Base-by-base conservation (phyloP, 176 grass and related monocot species). In the Tuctoria greenei region DNA sequence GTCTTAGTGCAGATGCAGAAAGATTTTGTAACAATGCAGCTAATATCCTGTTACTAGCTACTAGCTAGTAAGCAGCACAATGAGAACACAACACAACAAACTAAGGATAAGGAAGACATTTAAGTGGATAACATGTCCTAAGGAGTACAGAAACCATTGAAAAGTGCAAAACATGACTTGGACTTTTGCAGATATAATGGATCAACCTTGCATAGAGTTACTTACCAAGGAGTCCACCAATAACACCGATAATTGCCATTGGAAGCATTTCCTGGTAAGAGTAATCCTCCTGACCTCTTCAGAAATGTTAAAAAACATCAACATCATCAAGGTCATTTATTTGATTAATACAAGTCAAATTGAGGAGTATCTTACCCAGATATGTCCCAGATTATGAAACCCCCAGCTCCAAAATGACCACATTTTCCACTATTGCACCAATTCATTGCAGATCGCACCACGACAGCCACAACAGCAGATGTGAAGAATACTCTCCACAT, bases 401-500 rank as follows among this genome's bases (percentile, higher is more conserved):
- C 95, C 45, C 95, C 95, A 71, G 95, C 77, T 50, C 95, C 95
- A 86, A 98, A 98, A 92, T 98, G 95, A 70, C 95, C 95, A 71
- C 95, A 98, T 52, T 94, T 98, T 54, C 91, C 91, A 86, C 91
- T 98, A 54, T 86, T 92, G 60, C 95, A 98, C 95, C 95, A 98
- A 75, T 79, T 86, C 95, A 98, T 98, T 14, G 80, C 91, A 81
- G 95, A 92, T 50, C 61, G 86, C 55, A 98, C 91, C 82, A 98
- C 95, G 79, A 98, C 91, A 71, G 91, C 95, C 49, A 98, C 95
- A 38, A 98, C 86, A 69, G 95, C 95, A 86, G 95, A 98, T 66
- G 95, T 98, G 87, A 98, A 98, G 82, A 98, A 98, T 73, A 98
- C 95, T 88, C 95, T 94, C 95, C 95, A 98, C 95, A 98, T 98